Evolutionary conservation across 1,139 yeast genomes (phyloP).

Genomic region (Arxiozyma slooffiae): DNA sequence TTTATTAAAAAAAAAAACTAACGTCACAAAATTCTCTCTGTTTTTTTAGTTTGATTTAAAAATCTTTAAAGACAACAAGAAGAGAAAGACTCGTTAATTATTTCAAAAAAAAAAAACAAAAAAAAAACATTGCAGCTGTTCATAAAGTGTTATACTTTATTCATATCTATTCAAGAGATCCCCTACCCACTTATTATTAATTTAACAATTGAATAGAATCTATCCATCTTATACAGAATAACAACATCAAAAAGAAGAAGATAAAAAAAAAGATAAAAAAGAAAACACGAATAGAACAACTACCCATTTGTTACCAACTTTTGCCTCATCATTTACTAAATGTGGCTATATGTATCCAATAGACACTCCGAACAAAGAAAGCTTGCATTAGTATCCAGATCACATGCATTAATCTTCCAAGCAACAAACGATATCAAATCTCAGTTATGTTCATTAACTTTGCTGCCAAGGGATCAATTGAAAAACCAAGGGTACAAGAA

Average conservation of each 20-base stretch:
- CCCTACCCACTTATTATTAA: no score
- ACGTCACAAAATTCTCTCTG: no score
- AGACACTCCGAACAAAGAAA: slow-evolving; percentile 18
- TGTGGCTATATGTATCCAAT: slow-evolving; percentile 2
- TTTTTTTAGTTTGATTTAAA: no score
- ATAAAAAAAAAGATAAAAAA: no score
- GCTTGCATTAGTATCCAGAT: slow-evolving; percentile 26
- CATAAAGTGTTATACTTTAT: no score
- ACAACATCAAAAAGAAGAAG: no score
- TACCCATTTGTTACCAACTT: not conserved
- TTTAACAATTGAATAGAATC: no score
- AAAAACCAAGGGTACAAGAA: slow-evolving; percentile 32
- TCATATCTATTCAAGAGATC: not conserved
- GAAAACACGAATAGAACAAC: not conserved
- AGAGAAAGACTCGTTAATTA: not conserved
- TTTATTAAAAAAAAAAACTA: no score
- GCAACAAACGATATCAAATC: slow-evolving; percentile 13
- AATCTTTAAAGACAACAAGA: not conserved
- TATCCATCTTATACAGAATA: no score
- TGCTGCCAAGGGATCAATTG: slow-evolving; percentile 22
- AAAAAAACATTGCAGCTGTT: not conserved
- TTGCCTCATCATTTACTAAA: not conserved
- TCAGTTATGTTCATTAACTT: slow-evolving; percentile 23
- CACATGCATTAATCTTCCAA: slow-evolving; percentile 24
- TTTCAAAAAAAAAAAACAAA: no score